Percentiles rank a stretch among this genome's conserved stretches.
Conservation (phyloP, 2,329 filamentous ascomycete species). For the Cadophora sp. region DNA sequence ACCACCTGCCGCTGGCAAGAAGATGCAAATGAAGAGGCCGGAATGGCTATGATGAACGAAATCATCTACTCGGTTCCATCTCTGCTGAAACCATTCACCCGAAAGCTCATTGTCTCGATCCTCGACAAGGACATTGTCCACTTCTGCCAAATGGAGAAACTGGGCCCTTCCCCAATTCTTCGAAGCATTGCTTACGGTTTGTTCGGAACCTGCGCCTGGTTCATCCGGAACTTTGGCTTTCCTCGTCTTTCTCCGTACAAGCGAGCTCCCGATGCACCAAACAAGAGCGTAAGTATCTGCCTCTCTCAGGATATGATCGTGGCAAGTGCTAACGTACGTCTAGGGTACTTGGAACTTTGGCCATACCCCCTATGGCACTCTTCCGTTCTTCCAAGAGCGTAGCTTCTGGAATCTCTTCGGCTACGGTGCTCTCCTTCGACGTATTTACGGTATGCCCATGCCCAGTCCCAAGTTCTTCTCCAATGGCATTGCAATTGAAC, state of each 20-base stretch:
- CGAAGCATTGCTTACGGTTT: constrained; percentile 21
- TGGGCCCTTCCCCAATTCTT: constrained; percentile 20
- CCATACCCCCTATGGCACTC: constrained; percentile 28
- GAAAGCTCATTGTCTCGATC: constrained; percentile 27
- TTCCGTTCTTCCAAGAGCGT: constrained; percentile 27
- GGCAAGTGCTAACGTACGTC: neutral
- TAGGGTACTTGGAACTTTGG: constrained; percentile 23
- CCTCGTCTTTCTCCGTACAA: constrained; percentile 26
- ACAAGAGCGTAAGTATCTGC: constrained; percentile 22
- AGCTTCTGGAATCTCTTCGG: constrained; percentile 29
- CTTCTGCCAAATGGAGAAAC: constrained; percentile 25
- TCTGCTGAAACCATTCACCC: constrained; percentile 21
- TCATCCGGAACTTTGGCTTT: constrained; percentile 21
- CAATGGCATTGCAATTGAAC: constrained; percentile 26
- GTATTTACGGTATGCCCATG: constrained; percentile 24
- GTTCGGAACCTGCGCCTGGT: constrained; percentile 23
- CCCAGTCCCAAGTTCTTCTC: constrained; percentile 20
- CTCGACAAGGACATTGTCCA: constrained; percentile 25
- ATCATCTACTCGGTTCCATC: constrained; percentile 22
- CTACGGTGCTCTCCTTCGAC: constrained; percentile 24
- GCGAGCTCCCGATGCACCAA: constrained; percentile 16
- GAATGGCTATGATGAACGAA: constrained; percentile 29
- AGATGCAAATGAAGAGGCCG: constrained; percentile 25
- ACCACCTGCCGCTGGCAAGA: constrained; percentile 27
- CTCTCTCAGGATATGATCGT: neutral